Conservation (phyloP, 257 asterid species). For the Penstemon eatonii region DNA sequence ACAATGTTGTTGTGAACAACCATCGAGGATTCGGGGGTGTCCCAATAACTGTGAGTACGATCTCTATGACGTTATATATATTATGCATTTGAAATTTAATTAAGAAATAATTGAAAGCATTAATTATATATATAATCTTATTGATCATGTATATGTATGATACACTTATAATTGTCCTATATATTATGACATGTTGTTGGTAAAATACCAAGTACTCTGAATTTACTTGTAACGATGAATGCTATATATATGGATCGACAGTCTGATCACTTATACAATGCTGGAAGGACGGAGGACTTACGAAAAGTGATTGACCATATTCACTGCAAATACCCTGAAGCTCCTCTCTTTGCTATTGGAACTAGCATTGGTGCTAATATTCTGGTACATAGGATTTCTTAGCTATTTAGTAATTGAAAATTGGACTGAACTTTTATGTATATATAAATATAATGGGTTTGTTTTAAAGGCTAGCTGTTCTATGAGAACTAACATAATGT, state of each 20-base stretch:
- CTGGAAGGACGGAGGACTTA: conserved; percentile 62
- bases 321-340: conserved; percentile 50
- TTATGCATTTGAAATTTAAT: not conserved
- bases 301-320: conserved; percentile 55
- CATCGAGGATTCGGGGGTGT: conserved; percentile 74
- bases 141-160: too few species aligned
- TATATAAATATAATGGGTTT: too few species aligned
- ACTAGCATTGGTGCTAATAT: conserved; percentile 71
- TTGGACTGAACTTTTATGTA: not conserved
- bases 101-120: too few species aligned
- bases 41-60: conserved; percentile 56
- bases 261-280: conserved; percentile 69
- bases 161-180: too few species aligned
- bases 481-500: not conserved
- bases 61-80: conserved; percentile 7
- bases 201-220: not conserved
- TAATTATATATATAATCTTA: too few species aligned
- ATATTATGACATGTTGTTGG: not conserved
- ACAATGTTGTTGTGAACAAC: conserved; percentile 62
- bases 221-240: not conserved
- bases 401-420: not conserved
- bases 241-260: conserved; percentile 30
- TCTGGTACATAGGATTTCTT: conserved; percentile 39
- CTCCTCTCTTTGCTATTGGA: conserved; percentile 61
- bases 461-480: too few species aligned